Conservation (phyloP, 1,139 yeast species). For the Candida albicans region DNA sequence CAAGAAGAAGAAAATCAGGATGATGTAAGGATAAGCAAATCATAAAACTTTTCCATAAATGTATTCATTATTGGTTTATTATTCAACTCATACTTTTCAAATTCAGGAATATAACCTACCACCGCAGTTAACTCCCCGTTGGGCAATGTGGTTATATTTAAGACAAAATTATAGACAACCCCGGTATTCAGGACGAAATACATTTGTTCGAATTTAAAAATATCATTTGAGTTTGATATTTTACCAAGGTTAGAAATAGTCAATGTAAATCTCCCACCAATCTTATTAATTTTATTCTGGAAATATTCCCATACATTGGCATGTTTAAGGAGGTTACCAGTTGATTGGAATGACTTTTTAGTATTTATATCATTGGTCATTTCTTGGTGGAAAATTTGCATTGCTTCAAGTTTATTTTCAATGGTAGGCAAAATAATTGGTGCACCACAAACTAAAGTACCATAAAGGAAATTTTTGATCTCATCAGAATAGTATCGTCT, state of each 20-base stretch:
- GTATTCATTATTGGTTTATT: conserved; percentile 13
- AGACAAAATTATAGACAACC: conserved; percentile 20
- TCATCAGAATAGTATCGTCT: conserved; percentile 26
- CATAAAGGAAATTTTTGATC: conserved; percentile 18
- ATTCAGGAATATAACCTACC: conserved; percentile 21
- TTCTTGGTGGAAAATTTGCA: conserved; percentile 17
- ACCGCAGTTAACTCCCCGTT: conserved; percentile 22
- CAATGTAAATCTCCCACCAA: conserved; percentile 19
- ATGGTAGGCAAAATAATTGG: conserved; percentile 16
- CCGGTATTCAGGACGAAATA: conserved; percentile 25
- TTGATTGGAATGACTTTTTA: conserved; percentile 16
- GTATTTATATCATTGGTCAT: conserved; percentile 15
- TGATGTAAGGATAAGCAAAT: background rate
- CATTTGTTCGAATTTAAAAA: conserved; percentile 17
- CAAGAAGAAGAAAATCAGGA: background rate
- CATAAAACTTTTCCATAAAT: conserved; percentile 9
- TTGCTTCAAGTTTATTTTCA: conserved; percentile 9
- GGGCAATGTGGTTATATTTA: conserved; percentile 21
- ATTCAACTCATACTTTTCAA: conserved; percentile 10
- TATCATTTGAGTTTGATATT: conserved; percentile 13
- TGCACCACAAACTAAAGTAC: conserved; percentile 22
- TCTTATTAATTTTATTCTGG: conserved; percentile 10
- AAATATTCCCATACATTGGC: conserved; percentile 16
- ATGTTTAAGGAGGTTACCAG: conserved; percentile 16
- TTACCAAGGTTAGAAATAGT: conserved; percentile 25